Base-by-base conservation (phyloP, 2,329 filamentous ascomycete genomes). In the Apiospora aurea region DNA sequence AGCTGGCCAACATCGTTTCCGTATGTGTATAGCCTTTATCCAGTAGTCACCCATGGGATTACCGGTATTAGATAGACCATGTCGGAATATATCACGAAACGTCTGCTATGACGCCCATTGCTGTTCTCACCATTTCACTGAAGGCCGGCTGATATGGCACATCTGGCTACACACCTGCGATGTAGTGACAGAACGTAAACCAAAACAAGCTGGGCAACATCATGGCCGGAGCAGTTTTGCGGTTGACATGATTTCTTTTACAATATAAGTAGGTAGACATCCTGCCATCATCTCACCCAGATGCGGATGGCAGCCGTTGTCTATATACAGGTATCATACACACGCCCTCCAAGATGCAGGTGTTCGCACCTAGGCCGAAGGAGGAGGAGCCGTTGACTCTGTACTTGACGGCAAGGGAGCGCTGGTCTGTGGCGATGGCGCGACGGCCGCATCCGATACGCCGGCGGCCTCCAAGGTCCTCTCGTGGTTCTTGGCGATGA, bases 401-500 rank as follows among this genome's bases (percentile, higher is more conserved):
- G 47, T 26, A 66, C 21, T 51, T 53, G 72, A 66, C 44, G 69
- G 24, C 24, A 70, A 53, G 47, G 70, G 34, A 26, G 69, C n/a
- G 10, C 66, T 69, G 43, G 49, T 18, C 24, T 49, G 68, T 44
- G 53, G 21, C 53, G 67, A 64, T 10, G 71, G 26, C 18, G 71
- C 24, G 14, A n/a, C 26, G 29, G 72, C 10, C 24, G 74, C 80
- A 73, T 83, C 80, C 21, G 80, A 79, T 16, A 83, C 72, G n/a
- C 81, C 82, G 2, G 81, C 81, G 8, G 81, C 78, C 69, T 83
- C 81, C 75, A 85, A 76, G 7, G 81, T 80, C 72, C 78, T 79
- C 71, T 83, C 80, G 78, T 86, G 85, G 79, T 88, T 90, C 81
- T 82, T 83, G 47, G 87, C 88, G 81, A 92, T 91, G 76, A 91